Base-by-base conservation (phyloP, 345 rosid species). In the Arabis alpina region DNA sequence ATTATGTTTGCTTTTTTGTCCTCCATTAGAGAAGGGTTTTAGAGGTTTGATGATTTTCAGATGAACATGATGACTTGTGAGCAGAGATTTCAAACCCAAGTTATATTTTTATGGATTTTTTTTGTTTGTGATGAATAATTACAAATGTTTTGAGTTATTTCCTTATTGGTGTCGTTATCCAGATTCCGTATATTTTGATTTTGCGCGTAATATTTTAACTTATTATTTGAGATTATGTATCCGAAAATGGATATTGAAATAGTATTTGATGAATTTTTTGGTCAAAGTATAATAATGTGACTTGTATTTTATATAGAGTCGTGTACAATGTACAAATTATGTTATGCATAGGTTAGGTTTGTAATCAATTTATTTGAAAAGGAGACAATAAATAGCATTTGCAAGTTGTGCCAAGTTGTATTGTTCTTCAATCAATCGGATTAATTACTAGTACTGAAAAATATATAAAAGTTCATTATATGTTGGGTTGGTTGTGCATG, bases 1-100 rank as follows among this genome's bases (percentile, higher is more conserved):
- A 82, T 63, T 62, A 83, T 77, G 36, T 83, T 80, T 15, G 78
- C 84, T 77, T 80, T 88, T 86, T 74, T 86, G 78, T 88, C 86
- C 82, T 87, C 98, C 98, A 90, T 90, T 79, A 80, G 40, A 73
- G 65, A 73, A 63, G 68, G 68, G 13, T 7, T 14, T 72, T 63
- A 47, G 61, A 50, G 60, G 72, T 75, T 73, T 74, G 51, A 19
- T 45, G 64, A 44, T 37, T 36, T 25, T 56, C 58, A 25, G 57
- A 64, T 64, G 58, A 64, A 40, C 71, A 55, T 34, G 39, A 16
- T 5, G 16, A 34, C 56, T 19, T 13, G 30, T 8, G 53, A 40
- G 49, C 36, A 40, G 54, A 59, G 36, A n/a, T n/a, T n/a, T n/a
- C n/a, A n/a, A n/a, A n/a, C n/a, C n/a, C n/a, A n/a, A n/a, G n/a